These are phyloP conservation scores for Apiospora saccharicola DNA, from an alignment of 2,329 filamentous ascomycete genomes.

Conservation along the genomic window DNA sequence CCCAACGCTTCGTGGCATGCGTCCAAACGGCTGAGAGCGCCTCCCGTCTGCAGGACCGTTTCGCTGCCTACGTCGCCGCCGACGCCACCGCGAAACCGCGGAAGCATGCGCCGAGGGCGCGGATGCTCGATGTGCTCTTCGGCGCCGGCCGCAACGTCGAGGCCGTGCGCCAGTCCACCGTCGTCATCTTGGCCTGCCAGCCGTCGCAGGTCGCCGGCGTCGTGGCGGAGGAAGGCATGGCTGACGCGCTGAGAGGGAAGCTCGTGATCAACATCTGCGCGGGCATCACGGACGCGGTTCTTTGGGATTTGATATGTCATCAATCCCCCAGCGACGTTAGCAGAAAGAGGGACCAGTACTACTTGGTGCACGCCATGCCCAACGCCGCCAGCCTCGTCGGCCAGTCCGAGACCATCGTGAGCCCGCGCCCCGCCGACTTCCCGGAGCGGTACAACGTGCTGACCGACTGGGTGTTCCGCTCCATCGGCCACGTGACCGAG, in stretches of 20 bases:
- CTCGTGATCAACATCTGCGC: slow-evolving; percentile 83
- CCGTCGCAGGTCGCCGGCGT: slow-evolving; percentile 76
- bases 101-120: slow-evolving; percentile 66
- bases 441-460: slow-evolving; percentile 45
- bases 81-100: slow-evolving; percentile 53
- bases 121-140: slow-evolving; percentile 68
- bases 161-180: slow-evolving; percentile 73
- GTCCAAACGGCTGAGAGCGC: slow-evolving; percentile 74
- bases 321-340: slow-evolving; percentile 48
- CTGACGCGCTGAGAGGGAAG: slow-evolving; percentile 77
- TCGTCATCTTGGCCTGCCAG: slow-evolving; percentile 83
- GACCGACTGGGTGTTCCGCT: slow-evolving; percentile 78
- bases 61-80: slow-evolving; percentile 35
- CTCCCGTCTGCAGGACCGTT: slow-evolving; percentile 49
- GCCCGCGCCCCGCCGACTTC: slow-evolving; percentile 53
- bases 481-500: slow-evolving; percentile 74
- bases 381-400: slow-evolving; percentile 83
- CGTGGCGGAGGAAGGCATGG: slow-evolving; percentile 72
- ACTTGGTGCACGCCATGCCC: slow-evolving; percentile 81
- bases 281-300: slow-evolving; percentile 71
- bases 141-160: slow-evolving; percentile 72
- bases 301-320: slow-evolving; percentile 57
- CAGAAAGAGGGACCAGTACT: slow-evolving; percentile 58
- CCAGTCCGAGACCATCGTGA: slow-evolving; percentile 83
- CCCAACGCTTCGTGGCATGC: slow-evolving; percentile 81